Evolutionary conservation across 352 stramenopile genomes (phyloP), one percentile per base, ranked within the genome.

Genomic region (Phytophthora parvispora): DNA sequence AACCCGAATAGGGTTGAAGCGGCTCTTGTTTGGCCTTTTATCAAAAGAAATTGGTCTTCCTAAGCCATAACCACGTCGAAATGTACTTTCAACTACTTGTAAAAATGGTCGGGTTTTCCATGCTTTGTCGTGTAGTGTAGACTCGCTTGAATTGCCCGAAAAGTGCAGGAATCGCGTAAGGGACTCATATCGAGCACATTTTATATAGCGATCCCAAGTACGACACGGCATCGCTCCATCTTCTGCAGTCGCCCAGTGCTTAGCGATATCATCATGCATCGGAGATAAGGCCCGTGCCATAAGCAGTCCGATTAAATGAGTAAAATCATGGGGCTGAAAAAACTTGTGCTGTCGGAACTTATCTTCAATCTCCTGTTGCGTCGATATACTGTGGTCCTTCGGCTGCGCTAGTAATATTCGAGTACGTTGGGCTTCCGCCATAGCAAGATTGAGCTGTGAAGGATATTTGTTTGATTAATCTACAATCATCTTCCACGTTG

Each of bases 11-110:
- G 61, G 57, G 10, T 66, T 67, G 52, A 47, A 62, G 10, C 52
- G 4, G 15, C 55, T 65, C 16, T 53, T 24, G 22, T 56, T 72
- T n/a, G 61, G 55, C 2, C 57, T 45, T 16, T 72, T 48, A 7
- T 78, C 60, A n/a, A 72, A 72, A 8, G 15, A 52, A 2, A 69
- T 32, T 43, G 36, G n/a, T 43, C 36, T 20, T 22, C 36, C 36
- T 20, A 43, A 16, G 36, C 12, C 31, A 36, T 38, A 38, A 9
- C 32, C 32, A 38, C 32, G 32, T 38, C 32, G 3, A 38, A 38
- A 38, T 38, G 32, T 38, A 38, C 9, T 38, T 38, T 38, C 32
- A 15, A 38, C 32, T 3, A 38, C 32, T 13, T 38, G 32, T 38
- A 38, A 38, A 38, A 38, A 8, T 13, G 32, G 32, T 13, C 32